These are phyloP conservation scores for Cryoendolithus antarcticus DNA, from an alignment of 2,329 filamentous ascomycete genomes.

Conservation along the genomic window DNA sequence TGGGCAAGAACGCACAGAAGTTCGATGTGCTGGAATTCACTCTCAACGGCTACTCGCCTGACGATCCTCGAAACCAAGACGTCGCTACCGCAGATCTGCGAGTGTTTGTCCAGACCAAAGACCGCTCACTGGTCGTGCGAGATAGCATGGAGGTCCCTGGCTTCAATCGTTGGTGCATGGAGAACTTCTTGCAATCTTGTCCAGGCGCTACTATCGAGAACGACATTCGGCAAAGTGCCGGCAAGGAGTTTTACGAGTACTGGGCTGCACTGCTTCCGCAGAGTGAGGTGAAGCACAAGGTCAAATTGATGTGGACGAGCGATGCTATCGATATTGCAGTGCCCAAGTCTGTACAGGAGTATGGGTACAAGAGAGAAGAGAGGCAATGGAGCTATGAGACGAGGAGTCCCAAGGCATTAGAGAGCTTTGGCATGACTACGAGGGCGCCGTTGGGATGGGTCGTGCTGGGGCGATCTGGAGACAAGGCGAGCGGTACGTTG, in stretches of 20 bases:
- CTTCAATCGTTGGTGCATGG: constrained; percentile 20
- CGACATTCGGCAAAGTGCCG: constrained; percentile 27
- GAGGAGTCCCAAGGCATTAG: constrained; percentile 4
- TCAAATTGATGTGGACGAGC: constrained; percentile 19
- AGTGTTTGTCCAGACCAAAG: constrained; percentile 25
- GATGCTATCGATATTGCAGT: constrained; percentile 23
- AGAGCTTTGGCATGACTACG: constrained; percentile 24
- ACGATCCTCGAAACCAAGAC: constrained; percentile 29
- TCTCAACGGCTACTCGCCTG: constrained; percentile 32
- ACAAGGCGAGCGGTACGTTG: constrained; percentile 15
- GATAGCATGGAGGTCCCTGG: constrained; percentile 24
- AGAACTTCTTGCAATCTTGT: constrained; percentile 29
- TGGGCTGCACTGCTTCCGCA: constrained; percentile 27
- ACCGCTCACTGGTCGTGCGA: constrained; percentile 14
- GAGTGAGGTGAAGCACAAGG: constrained; percentile 15
- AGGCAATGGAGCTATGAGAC: constrained; percentile 24
- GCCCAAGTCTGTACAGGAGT: constrained; percentile 8
- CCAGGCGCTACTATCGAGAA: constrained; percentile 21
- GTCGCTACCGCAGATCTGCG: constrained; percentile 38
- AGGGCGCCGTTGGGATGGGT: constrained; percentile 27
- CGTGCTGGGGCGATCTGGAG: constrained; percentile 22
- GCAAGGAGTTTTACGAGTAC: constrained; percentile 30
- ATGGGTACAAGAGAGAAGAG: constrained; percentile 15
- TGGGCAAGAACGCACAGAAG: constrained; percentile 24
- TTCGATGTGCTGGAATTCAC: constrained; percentile 27